A percentile compares a stretch with the other conserved stretches of the same genome.
Conservation (phyloP, 106 monocot genomes). For the Vanilla planifolia region DNA sequence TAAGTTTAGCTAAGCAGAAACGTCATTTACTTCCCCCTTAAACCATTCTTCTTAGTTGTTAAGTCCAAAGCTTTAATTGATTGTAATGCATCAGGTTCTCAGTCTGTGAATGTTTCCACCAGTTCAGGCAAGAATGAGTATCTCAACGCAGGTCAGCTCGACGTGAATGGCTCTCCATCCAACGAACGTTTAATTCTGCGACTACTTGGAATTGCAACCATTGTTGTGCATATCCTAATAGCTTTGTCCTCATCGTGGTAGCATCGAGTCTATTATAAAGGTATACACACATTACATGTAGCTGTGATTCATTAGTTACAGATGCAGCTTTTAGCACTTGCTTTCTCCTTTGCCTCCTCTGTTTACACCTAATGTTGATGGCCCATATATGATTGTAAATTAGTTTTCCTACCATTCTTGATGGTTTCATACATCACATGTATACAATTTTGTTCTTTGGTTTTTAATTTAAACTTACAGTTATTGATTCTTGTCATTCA, state of each 20-base stretch:
- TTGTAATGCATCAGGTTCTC: slow-evolving; percentile 46
- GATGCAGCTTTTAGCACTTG: neutral
- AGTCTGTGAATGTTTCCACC: slow-evolving; percentile 64
- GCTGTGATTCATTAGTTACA: slow-evolving; percentile 38
- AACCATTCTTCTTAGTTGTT: too few species aligned
- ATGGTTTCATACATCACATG: neutral
- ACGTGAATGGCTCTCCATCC: slow-evolving; percentile 18
- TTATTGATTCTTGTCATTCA: neutral
- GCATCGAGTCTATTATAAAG: neutral
- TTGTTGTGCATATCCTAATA: slow-evolving; percentile 27
- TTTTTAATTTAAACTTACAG: neutral
- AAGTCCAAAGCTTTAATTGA: neutral
- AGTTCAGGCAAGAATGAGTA: slow-evolving; percentile 53
- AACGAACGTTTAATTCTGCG: neutral
- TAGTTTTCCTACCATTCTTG: neutral
- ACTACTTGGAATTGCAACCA: slow-evolving; percentile 6
- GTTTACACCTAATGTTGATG: neutral
- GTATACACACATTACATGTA: neutral
- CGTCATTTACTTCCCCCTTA: neutral
- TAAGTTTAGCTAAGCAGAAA: slow-evolving; percentile 26
- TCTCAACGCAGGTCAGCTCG: slow-evolving; percentile 52
- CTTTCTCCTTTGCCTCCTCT: neutral
- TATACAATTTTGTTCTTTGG: neutral
- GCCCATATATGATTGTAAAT: neutral
- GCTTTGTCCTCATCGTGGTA: slow-evolving; percentile 13